Evolutionary conservation across 495 filamentous ascomycete species (phyloP).

Genomic region (Aspergillus coremiiformis): DNA sequence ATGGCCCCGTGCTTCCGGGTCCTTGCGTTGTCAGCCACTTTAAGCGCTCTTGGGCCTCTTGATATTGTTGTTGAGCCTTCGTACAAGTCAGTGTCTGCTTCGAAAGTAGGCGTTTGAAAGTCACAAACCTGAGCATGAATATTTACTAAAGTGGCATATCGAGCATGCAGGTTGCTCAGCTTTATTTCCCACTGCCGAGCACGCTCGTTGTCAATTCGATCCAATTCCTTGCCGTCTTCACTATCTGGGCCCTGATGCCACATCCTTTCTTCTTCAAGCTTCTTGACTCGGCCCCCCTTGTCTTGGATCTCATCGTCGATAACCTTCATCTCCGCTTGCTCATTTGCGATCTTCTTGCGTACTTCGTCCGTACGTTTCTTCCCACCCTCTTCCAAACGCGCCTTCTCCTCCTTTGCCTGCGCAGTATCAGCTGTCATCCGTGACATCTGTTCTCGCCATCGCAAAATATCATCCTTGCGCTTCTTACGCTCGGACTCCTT

Average conservation of each 20-base stretch:
- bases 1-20: slow-evolving; percentile 36
- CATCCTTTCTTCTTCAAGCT: slow-evolving; percentile 52
- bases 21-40: slow-evolving; percentile 43
- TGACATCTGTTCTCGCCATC: slow-evolving; percentile 49
- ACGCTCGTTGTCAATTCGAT: slow-evolving; percentile 49
- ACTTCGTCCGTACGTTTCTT: slow-evolving; percentile 43
- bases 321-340: slow-evolving; percentile 44
- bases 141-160: slow-evolving; percentile 44
- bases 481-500: slow-evolving; percentile 57
- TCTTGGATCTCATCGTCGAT: slow-evolving; percentile 58
- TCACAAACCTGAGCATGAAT: slow-evolving; percentile 35
- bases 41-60: slow-evolving; percentile 46
- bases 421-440: slow-evolving; percentile 43
- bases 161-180: slow-evolving; percentile 40
- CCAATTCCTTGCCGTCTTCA: slow-evolving; percentile 43
- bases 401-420: slow-evolving; percentile 41
- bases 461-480: slow-evolving; percentile 50
- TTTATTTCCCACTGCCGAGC: slow-evolving; percentile 50
- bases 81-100: slow-evolving; percentile 3
- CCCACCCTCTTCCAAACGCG: slow-evolving; percentile 35
- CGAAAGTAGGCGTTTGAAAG: neutral
- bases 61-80: slow-evolving; percentile 40
- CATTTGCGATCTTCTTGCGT: slow-evolving; percentile 44
- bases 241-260: slow-evolving; percentile 40
- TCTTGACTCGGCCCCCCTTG: slow-evolving; percentile 54